Evolutionary conservation across 2,329 filamentous ascomycete species (phyloP).

Genomic region (Eutypa lata): DNA sequence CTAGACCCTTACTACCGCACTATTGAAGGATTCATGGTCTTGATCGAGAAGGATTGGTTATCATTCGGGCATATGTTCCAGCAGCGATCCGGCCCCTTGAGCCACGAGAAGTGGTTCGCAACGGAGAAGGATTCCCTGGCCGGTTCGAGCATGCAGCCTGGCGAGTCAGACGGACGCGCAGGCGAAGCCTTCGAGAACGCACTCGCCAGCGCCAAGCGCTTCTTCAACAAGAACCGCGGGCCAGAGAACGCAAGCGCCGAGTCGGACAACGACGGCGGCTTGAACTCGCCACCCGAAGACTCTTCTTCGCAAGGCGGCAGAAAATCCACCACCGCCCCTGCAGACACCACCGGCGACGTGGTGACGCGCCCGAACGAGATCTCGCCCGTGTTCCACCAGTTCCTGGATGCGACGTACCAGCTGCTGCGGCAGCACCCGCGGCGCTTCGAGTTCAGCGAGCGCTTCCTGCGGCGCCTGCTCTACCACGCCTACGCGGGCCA

Average conservation of each 20-base stretch:
- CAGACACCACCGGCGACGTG: constrained; percentile 46
- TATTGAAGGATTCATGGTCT: constrained; percentile 86
- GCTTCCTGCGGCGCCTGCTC: constrained; percentile 81
- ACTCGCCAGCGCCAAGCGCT: constrained; percentile 77
- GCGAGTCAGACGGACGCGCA: constrained; percentile 57
- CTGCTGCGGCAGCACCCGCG: constrained; percentile 80
- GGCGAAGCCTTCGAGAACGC: constrained; percentile 82
- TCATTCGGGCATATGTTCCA: constrained; percentile 98
- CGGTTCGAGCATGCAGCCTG: constrained; percentile 59
- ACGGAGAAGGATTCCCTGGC: constrained; percentile 77
- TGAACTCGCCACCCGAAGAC: constrained; percentile 25
- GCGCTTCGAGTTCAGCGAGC: constrained; percentile 94
- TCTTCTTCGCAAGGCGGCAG: constrained; percentile 23
- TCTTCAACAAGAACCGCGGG: constrained; percentile 80
- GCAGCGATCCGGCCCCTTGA: constrained; percentile 82
- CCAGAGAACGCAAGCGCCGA: constrained; percentile 54
- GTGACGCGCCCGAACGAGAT: constrained; percentile 85
- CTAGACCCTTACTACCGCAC: constrained; percentile 95
- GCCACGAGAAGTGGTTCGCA: constrained; percentile 90
- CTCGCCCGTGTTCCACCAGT: constrained; percentile 96
- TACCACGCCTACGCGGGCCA: constrained; percentile 96
- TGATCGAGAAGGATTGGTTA: constrained; percentile 97
- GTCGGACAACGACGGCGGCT: constrained; percentile 36
- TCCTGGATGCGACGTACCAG: constrained; percentile 91
- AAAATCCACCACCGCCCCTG: constrained; percentile 36